These are phyloP conservation scores for Daldinia caldariorum DNA, from an alignment of 495 filamentous ascomycete genomes.

Conservation along the genomic window DNA sequence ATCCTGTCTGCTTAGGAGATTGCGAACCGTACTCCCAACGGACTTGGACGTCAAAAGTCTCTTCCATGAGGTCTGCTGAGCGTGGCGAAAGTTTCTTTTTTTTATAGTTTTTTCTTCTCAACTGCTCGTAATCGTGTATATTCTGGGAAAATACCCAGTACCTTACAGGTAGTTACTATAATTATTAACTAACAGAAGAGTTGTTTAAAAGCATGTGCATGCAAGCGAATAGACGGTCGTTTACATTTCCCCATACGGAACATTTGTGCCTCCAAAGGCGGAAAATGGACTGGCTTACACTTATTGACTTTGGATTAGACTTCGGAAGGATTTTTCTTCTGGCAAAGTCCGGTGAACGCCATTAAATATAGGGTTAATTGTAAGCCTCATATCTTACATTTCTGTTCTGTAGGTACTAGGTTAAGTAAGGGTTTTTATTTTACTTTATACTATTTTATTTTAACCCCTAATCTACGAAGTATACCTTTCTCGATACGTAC, in stretches of 20 bases:
- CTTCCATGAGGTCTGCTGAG: neutral
- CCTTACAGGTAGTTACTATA: too few relatives aligned
- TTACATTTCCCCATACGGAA: slow-evolving; percentile 2
- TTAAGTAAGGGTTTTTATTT: too few relatives aligned
- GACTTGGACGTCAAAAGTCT: neutral
- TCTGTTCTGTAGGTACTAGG: neutral
- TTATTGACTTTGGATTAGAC: neutral
- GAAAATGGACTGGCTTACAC: slow-evolving; percentile 1
- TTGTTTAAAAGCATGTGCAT: neutral
- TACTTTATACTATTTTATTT: too few relatives aligned
- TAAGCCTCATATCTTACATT: neutral
- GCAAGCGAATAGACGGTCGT: neutral
- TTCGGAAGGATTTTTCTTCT: slow-evolving; percentile 2
- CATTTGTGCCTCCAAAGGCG: neutral
- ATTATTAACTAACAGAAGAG: neutral
- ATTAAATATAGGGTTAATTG: neutral
- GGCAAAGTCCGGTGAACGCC: neutral
- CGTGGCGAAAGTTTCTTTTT: neutral
- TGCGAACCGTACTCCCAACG: slow-evolving; percentile 4
- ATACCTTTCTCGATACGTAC: too few relatives aligned
- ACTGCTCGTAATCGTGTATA: neutral
- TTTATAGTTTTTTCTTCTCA: too few relatives aligned
- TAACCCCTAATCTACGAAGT: too few relatives aligned
- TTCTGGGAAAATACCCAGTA: neutral
- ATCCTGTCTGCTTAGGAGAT: neutral